Conservation (phyloP, 441 rosid genomes). For the Omphalea diandra region DNA sequence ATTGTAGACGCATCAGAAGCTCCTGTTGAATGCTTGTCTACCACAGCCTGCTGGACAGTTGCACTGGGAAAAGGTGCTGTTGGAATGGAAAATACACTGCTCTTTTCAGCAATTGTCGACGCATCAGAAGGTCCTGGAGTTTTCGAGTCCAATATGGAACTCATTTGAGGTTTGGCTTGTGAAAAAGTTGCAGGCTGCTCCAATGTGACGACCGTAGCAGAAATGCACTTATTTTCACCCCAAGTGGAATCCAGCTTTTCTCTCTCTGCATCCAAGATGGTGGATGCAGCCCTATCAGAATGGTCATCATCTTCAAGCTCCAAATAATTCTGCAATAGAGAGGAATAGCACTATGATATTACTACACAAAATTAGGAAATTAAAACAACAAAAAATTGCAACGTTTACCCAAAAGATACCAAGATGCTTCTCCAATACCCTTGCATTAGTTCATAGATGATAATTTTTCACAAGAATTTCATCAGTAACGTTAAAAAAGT, state of each 20-base stretch:
- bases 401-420: neutral
- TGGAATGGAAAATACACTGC: constrained; percentile 23
- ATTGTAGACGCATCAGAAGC: constrained; percentile 34
- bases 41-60: too few species aligned
- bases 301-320: constrained; percentile 69
- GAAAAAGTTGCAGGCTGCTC: constrained; percentile 36
- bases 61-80: constrained; percentile 30
- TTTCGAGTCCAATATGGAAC: constrained; percentile 35
- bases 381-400: neutral
- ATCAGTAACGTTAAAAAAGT: neutral
- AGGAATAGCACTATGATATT: neutral
- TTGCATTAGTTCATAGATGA: neutral
- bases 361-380: neutral
- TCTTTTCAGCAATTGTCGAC: constrained; percentile 37
- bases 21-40: too few species aligned
- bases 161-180: constrained; percentile 30
- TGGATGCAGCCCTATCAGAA: constrained; percentile 30
- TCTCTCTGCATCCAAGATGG: constrained; percentile 21
- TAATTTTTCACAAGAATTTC: neutral
- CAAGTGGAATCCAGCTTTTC: constrained; percentile 8
- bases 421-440: neutral
- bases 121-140: constrained; percentile 36
- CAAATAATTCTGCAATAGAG: constrained; percentile 53
- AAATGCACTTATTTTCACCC: constrained; percentile 25
- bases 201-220: constrained; percentile 34